Percentiles rank a stretch among this genome's conserved stretches.
Evolutionary conservation across 2,329 filamentous ascomycete genomes (phyloP).

Genomic region (Sclerotinia glacialis): DNA sequence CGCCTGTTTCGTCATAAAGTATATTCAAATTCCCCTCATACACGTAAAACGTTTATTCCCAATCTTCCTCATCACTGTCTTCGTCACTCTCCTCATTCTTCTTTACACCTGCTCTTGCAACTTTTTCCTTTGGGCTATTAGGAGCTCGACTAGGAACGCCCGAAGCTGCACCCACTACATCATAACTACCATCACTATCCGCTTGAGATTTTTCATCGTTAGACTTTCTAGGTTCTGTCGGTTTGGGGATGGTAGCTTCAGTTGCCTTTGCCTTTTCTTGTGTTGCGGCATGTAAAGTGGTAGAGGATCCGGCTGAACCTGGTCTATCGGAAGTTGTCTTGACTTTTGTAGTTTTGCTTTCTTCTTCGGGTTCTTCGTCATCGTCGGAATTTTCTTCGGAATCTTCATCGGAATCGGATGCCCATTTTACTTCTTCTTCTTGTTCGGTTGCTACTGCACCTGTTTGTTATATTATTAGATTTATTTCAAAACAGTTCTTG

Average conservation of each 20-base stretch:
- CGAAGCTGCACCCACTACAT: constrained; percentile 78
- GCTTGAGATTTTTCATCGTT: constrained; percentile 87
- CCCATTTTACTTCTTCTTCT: constrained; percentile 69
- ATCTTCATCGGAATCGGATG: constrained; percentile 69
- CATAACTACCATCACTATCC: constrained; percentile 94
- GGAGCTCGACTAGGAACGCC: constrained; percentile 76
- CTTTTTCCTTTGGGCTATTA: constrained; percentile 58
- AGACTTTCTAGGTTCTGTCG: constrained; percentile 66
- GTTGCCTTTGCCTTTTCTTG: constrained; percentile 37
- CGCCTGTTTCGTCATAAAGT: constrained; percentile 23
- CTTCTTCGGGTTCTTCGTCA: not conserved
- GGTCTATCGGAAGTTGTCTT: constrained; percentile 38
- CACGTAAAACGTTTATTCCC: constrained; percentile 57
- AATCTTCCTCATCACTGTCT: constrained; percentile 71
- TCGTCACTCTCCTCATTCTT: constrained; percentile 47
- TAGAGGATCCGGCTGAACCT: constrained; percentile 55
- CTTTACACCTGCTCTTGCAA: constrained; percentile 58
- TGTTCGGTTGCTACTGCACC: constrained; percentile 55
- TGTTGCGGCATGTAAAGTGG: constrained; percentile 56
- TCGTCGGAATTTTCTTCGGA: constrained; percentile 23
- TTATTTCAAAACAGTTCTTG: constrained; percentile 9
- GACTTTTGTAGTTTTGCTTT: constrained; percentile 25
- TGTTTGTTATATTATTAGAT: constrained; percentile 14
- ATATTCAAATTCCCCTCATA: not conserved
- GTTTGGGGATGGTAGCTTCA: constrained; percentile 49